Evolutionary conservation across 495 filamentous ascomycete genomes (phyloP).

Genomic region (Evansstolkia leycettana): DNA sequence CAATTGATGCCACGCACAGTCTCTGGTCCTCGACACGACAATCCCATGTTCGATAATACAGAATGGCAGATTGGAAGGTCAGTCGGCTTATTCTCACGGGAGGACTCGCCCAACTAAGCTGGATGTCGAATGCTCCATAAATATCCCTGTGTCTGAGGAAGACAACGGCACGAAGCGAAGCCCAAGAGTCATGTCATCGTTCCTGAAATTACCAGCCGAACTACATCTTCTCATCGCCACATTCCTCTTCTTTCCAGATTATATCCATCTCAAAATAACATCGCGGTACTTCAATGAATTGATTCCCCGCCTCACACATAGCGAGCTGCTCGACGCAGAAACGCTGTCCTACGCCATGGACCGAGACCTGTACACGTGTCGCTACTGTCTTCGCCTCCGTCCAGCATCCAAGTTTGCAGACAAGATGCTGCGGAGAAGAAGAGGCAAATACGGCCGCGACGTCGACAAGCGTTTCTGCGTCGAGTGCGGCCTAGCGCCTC

Average conservation of each 20-base stretch:
- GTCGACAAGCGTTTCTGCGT: conserved; percentile 22
- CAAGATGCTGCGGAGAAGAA: conserved; percentile 17
- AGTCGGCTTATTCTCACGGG: too few species aligned
- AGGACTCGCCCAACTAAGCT: too few species aligned
- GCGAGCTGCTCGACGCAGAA: conserved; percentile 17
- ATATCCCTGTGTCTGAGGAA: too few species aligned
- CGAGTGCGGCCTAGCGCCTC: conserved; percentile 21
- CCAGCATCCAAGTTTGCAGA: conserved; percentile 16
- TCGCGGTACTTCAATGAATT: conserved; percentile 15
- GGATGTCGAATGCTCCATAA: too few species aligned
- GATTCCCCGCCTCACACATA: conserved; percentile 13
- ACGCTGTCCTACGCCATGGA: conserved; percentile 11
- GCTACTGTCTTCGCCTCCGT: conserved; percentile 24
- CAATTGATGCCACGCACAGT: too few species aligned
- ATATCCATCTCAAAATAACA: conserved; percentile 41
- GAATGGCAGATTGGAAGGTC: too few species aligned
- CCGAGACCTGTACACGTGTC: conserved; percentile 21
- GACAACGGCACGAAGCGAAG: too few species aligned
- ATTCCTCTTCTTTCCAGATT: conserved; percentile 43
- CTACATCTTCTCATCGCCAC: conserved; percentile 42
- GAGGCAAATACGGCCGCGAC: conserved; percentile 11
- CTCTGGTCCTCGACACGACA: too few species aligned
- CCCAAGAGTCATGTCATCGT: conserved; percentile 10
- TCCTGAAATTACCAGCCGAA: conserved; percentile 43
- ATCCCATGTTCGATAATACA: too few species aligned